Percentiles rank a stretch among this genome's conserved stretches.
Conservation (phyloP, 768 basidiomycete genomes). For the Amanita fuliginea region DNA sequence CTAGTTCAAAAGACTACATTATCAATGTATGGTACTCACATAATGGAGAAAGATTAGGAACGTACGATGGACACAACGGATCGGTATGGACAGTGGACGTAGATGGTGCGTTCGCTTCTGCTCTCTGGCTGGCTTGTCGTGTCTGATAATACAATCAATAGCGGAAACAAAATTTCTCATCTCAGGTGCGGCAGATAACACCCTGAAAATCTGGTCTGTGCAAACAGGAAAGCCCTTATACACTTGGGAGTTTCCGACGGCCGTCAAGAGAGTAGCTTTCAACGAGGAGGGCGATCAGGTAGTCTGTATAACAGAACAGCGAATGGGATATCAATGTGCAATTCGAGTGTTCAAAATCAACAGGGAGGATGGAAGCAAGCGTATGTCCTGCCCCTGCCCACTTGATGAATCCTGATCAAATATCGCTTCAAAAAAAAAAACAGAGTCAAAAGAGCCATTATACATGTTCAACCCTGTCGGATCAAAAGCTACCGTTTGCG, state of each 20-base stretch:
- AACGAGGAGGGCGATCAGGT: conserved; percentile 75
- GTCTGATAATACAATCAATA: conserved; percentile 9
- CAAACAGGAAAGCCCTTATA: conserved; percentile 85
- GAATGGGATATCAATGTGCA: conserved; percentile 87
- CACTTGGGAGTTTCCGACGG: conserved; percentile 97
- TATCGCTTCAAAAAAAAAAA: conserved; percentile 1
- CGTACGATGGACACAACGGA: conserved; percentile 94
- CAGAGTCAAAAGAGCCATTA: conserved; percentile 69
- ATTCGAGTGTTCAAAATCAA: conserved; percentile 87
- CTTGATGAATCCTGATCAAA: background rate
- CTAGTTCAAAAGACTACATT: conserved; percentile 89
- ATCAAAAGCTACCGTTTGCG: conserved; percentile 94
- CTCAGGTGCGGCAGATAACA: conserved; percentile 92
- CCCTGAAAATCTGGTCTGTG: conserved; percentile 84
- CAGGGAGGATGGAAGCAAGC: conserved; percentile 70
- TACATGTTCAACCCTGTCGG: conserved; percentile 82
- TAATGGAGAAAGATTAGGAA: conserved; percentile 95
- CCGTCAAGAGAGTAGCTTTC: conserved; percentile 92
- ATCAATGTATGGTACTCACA: conserved; percentile 97
- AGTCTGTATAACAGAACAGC: conserved; percentile 93
- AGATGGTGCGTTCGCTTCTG: conserved; percentile 57
- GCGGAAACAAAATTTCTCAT: conserved; percentile 81
- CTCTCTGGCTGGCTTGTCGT: background rate
- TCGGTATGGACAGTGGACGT: conserved; percentile 95
- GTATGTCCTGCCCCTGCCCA: conserved; percentile 34